phyloP scores from a whole-genome alignment of 2,329 filamentous ascomycete species.

The Fusarium sp. region DNA sequence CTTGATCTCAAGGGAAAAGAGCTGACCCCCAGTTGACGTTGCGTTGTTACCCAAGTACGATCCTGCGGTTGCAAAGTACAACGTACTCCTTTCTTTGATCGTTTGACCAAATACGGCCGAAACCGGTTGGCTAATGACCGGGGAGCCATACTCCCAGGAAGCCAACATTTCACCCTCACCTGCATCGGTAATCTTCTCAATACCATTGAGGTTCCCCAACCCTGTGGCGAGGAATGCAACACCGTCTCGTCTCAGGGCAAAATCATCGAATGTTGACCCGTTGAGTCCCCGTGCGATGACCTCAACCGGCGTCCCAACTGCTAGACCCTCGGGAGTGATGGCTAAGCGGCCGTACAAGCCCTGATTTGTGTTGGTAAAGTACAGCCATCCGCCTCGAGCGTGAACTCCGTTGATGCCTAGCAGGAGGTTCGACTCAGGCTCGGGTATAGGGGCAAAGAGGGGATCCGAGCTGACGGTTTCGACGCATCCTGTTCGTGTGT shows the following conservation, averaged over 20 bases:
- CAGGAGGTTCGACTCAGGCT: neutral
- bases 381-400: neutral
- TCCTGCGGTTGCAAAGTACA: neutral
- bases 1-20: neutral
- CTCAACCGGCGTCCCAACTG: neutral
- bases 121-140: neutral
- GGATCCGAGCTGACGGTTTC: neutral
- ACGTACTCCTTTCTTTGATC: neutral
- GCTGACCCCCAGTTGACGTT: neutral
- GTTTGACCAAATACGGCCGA: neutral
- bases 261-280: conserved; percentile 1
- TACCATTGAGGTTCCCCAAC: neutral
- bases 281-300: neutral
- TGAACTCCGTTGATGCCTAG: conserved; percentile 3
- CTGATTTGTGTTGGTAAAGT: conserved; percentile 9
- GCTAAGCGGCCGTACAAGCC: neutral
- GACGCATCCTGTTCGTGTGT: neutral
- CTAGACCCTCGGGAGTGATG: neutral
- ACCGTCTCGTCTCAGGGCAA: neutral
- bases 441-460: neutral
- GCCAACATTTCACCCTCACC: neutral
- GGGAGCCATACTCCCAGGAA: neutral
- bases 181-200: neutral
- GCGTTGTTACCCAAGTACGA: neutral
- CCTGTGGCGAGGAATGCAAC: neutral